phyloP scores from a whole-genome alignment of 805 yeast species.

The Starmerella apis region DNA sequence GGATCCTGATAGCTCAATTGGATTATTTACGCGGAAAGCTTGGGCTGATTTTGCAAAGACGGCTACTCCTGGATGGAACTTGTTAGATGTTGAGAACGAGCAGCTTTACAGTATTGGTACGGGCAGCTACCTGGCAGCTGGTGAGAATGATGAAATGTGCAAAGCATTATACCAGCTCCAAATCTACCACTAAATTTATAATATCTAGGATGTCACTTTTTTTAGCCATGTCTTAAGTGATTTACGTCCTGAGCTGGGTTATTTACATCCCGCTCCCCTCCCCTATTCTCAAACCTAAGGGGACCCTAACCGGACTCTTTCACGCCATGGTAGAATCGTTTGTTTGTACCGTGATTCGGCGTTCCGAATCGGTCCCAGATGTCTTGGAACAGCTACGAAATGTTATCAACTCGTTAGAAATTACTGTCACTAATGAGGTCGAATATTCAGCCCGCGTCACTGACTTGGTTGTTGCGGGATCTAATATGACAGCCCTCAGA shows the following conservation, averaged over 20 bases:
- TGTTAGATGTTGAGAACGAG: not conserved
- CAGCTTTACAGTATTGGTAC: conserved; percentile 2
- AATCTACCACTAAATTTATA: not conserved
- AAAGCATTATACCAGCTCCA: not conserved
- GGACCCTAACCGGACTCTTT: conserved; percentile 4
- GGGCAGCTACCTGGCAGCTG: not conserved
- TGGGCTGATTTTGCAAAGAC: conserved; percentile 2
- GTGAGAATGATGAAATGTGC: not conserved
- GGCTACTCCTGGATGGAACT: not conserved
- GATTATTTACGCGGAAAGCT: not conserved
- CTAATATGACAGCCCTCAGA: not conserved
- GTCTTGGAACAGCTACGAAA: not conserved
- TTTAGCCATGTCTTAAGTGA: no score
- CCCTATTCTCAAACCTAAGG: not conserved
- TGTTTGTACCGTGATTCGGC: conserved; percentile 7
- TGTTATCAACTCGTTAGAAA: not conserved
- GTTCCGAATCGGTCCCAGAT: not conserved
- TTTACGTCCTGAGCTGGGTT: no score
- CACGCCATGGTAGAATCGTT: not conserved
- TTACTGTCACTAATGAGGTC: not conserved
- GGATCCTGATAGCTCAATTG: not conserved
- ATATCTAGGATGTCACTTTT: no score
- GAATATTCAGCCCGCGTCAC: not conserved
- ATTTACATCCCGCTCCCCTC: not conserved
- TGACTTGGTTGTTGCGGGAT: not conserved